phyloP scores from a whole-genome alignment of 1,139 yeast genomes.

The Yamadazyma kanchanaburiensis region DNA sequence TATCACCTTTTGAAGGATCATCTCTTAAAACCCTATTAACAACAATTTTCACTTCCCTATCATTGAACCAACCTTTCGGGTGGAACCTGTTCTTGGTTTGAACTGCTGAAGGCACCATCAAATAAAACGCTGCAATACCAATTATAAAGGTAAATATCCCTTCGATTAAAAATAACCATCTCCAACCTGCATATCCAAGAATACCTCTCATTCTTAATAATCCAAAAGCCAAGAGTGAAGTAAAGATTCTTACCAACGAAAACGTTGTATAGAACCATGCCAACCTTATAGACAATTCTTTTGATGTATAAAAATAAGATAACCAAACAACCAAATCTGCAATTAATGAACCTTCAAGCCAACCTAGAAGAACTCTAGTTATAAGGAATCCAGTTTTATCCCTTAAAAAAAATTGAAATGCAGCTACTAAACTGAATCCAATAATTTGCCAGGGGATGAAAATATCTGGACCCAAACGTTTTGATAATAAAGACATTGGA shows the following conservation, averaged over 20 bases:
- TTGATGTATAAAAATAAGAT: slow-evolving; percentile 26
- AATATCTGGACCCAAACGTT: slow-evolving; percentile 30
- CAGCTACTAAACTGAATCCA: slow-evolving; percentile 24
- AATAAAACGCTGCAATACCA: slow-evolving; percentile 50
- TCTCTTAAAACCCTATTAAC: slow-evolving; percentile 63
- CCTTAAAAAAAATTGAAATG: slow-evolving; percentile 20
- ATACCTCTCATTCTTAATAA: slow-evolving; percentile 23
- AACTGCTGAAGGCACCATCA: slow-evolving; percentile 59
- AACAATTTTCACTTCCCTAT: slow-evolving; percentile 57
- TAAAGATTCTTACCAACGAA: slow-evolving; percentile 21
- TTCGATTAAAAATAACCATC: slow-evolving; percentile 64
- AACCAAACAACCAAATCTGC: slow-evolving; percentile 29
- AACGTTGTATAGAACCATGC: slow-evolving; percentile 27
- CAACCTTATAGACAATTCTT: slow-evolving; percentile 24
- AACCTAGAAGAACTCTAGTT: slow-evolving; percentile 27
- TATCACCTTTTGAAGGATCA: slow-evolving; percentile 68
- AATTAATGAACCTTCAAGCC: slow-evolving; percentile 28
- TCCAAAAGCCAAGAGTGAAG: slow-evolving; percentile 29
- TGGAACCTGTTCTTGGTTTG: slow-evolving; percentile 53
- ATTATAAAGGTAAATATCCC: slow-evolving; percentile 55
- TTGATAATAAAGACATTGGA: slow-evolving; percentile 31
- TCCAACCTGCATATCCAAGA: slow-evolving; percentile 49
- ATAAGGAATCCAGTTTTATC: slow-evolving; percentile 19
- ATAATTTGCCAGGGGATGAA: slow-evolving; percentile 30
- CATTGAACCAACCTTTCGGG: slow-evolving; percentile 61